Base-by-base conservation (phyloP, 108 stramenopile species). In the Fistulifera pelliculosa region DNA sequence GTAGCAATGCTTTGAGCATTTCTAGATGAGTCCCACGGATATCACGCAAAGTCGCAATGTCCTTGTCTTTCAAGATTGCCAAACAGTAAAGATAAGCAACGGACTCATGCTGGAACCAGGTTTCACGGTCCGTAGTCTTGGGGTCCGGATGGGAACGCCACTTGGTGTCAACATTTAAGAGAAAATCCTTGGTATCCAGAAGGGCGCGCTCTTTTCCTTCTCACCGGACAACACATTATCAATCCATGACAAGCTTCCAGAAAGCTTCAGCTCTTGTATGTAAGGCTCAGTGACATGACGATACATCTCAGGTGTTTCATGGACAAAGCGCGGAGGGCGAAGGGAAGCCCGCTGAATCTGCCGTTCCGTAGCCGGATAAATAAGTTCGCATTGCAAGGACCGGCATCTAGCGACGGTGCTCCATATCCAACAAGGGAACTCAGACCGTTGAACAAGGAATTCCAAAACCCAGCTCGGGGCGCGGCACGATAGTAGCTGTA, bases 111-210 rank as follows among this genome's bases (percentile, higher is more conserved):
- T 53, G 44, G 42, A 28, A 38, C 77, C 68, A 77, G 28, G 57
- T 61, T 52, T 58, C 51, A 22, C 65, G 53, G 19, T 63, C 60
- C 25, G 67, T 65, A 15, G 70, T 62, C 16, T 61, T 27, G 21
- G 76, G 68, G 27, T 68, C 64, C 2, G 76, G 71, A 54, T 76
- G 75, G 10, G 78, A 69, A 16, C 71, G 63, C 86, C 86, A 88
- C 58, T 85, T 88, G 40, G 86, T 88, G 54, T 88, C 86, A 31
- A 88, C 48, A 51, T 75, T 82, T 16, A 88, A 47, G 5, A 88
- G 48, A 58, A 81, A 88, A 3, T 79, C 64, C 27, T 72, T 54
- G 24, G 69, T 56, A 51, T 79, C 64, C 38, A 73, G 60, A 26
- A 88, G 68, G 0, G 81, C 45, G 23, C 86, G 65, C 58, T 87